A percentile compares a stretch with the other conserved stretches of the same genome.
Conservation (phyloP, 495 filamentous ascomycete genomes). For the Neurospora hispaniola region DNA sequence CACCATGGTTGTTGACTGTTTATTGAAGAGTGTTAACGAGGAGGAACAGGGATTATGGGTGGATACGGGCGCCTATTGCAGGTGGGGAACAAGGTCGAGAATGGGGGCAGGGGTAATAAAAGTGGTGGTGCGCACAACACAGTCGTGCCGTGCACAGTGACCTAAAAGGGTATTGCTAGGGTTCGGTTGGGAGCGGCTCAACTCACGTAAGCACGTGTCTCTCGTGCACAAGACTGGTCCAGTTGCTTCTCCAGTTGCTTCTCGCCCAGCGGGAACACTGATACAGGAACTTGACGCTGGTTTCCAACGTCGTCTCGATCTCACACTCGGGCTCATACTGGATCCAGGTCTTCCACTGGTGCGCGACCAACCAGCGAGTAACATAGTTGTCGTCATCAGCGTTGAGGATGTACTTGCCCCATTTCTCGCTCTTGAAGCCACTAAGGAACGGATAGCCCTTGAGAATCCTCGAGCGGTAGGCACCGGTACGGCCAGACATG, state of each 20-base stretch:
- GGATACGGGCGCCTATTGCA: neutral
- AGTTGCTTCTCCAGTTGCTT: slow-evolving; percentile 75
- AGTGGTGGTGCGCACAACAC: neutral
- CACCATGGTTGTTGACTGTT: slow-evolving; percentile 62
- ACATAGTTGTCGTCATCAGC: slow-evolving; percentile 82
- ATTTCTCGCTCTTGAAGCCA: slow-evolving; percentile 61
- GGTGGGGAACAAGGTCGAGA: neutral
- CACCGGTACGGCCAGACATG: slow-evolving; percentile 78
- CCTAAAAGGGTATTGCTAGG: neutral
- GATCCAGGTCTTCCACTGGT: slow-evolving; percentile 67
- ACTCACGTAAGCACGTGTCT: slow-evolving; percentile 60
- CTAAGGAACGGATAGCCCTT: slow-evolving; percentile 62
- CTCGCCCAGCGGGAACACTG: slow-evolving; percentile 76
- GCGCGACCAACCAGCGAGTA: slow-evolving; percentile 66
- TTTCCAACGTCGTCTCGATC: slow-evolving; percentile 66
- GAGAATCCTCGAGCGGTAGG: slow-evolving; percentile 73
- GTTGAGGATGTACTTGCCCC: slow-evolving; percentile 64
- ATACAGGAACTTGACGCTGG: slow-evolving; percentile 60
- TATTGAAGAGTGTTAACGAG: neutral
- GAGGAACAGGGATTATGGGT: neutral
- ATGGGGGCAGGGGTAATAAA: neutral
- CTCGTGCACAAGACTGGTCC: slow-evolving; percentile 63
- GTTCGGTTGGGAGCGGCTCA: slow-evolving; percentile 1
- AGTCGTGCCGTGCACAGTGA: neutral
- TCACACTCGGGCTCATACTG: slow-evolving; percentile 66